Conservation (phyloP, 345 rosid genomes). For the Lumnitzera littorea region DNA sequence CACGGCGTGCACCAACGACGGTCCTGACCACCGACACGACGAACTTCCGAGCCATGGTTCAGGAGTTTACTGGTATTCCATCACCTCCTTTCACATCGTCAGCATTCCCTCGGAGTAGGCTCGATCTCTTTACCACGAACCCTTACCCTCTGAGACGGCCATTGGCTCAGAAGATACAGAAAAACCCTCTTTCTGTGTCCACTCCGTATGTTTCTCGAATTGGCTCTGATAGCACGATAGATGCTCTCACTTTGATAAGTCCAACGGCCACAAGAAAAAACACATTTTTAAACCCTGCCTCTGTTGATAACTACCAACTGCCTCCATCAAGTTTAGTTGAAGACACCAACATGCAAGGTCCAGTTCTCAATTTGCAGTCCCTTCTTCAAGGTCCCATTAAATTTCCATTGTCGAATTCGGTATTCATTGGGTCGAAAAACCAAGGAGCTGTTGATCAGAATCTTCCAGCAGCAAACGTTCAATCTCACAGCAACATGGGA, state of each 20-base stretch:
- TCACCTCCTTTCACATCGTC: constrained; percentile 71
- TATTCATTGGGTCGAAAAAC: no score
- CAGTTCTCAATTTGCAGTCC: constrained; percentile 52
- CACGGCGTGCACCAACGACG: constrained; percentile 92
- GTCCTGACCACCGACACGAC: constrained; percentile 82
- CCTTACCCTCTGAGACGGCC: constrained; percentile 29
- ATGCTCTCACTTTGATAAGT: constrained; percentile 22
- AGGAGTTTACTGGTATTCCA: constrained; percentile 95
- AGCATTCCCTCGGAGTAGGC: constrained; percentile 49
- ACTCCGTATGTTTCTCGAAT: constrained; percentile 7
- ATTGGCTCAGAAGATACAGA: constrained; percentile 13
- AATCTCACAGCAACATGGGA: constrained; percentile 30
- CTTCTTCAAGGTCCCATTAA: constrained; percentile 44
- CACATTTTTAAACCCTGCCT: constrained; percentile 1
- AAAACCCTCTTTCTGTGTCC: constrained; percentile 26
- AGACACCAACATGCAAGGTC: constrained; percentile 40
- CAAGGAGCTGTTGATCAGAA: neutral
- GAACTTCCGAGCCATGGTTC: constrained; percentile 97
- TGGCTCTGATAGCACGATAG: constrained; percentile 19
- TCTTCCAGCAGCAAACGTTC: constrained; percentile 14
- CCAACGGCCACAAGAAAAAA: constrained; percentile 1
- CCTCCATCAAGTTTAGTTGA: constrained; percentile 28
- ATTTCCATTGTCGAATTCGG: constrained; percentile 9
- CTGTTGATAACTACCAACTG: constrained; percentile 13
- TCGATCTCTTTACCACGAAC: constrained; percentile 60